Evolutionary conservation across 1,284 basidiomycete species (phyloP), one percentile per base, ranked within the genome.

Genomic region (Spongispora temasekensis): DNA sequence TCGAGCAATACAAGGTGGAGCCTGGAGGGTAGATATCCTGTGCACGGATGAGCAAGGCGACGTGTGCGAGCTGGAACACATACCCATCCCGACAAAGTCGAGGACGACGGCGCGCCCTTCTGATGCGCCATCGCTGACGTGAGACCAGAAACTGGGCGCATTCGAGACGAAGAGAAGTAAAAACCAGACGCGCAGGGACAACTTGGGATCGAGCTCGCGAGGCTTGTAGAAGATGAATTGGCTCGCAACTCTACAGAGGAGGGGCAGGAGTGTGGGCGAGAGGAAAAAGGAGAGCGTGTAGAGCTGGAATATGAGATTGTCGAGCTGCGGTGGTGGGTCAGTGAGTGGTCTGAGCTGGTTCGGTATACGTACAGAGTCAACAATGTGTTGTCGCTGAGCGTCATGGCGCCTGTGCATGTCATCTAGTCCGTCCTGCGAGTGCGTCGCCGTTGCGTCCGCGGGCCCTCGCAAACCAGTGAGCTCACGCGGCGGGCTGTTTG

Each of bases 81-180:
- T 69, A 91, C 90, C 83, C 78, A 86, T 79, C 60, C 90, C 90
- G 62, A 92, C 81, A 67, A 92, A 92, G 71, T 92, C 90, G 60
- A 92, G 83, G 40, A 92, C 74, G 67, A 91, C 74, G 10, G 82
- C 77, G 66, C 86, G 78, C 27, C 83, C 83, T 61, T 86, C 81
- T 35, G 78, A 69, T 58, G 81, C 75, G 8, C 82, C 82, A 34
- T 79, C 73, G 27, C 76, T 77, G 56, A 81, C 77, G 70, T 92
- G 90, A 48, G 76, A 76, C 83, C 86, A 89, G 48, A 91, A 62
- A 61, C 79, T 83, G 28, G 83, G 80, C 37, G 76, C 65, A 64
- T 90, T 90, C 74, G 87, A 80, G 60, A 83, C 66, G 56, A 86
- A 62, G 61, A 88, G 77, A 65, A 88, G 76, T 65, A 77, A 65